phyloP scores from a whole-genome alignment of 208 protist genomes.

The Crithidia acanthocephali region DNA sequence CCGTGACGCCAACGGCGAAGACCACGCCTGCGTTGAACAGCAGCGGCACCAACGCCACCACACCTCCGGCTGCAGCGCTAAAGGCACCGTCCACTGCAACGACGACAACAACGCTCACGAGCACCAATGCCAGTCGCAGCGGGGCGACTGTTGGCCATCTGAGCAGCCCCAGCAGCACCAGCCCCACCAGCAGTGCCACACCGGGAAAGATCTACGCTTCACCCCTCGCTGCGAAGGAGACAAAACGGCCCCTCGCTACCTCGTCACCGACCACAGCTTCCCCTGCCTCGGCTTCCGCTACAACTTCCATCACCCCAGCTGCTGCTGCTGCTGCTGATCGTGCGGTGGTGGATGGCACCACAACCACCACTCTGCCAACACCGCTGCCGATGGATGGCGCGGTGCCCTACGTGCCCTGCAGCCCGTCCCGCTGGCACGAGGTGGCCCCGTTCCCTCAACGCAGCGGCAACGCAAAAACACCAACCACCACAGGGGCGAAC shows the following conservation, averaged over 20 bases:
- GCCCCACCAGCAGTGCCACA: neutral
- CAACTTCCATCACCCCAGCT: neutral
- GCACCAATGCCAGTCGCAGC: no score
- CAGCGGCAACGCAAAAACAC: neutral
- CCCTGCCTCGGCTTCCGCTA: no score
- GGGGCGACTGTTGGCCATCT: neutral
- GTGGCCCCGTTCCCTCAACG: slow-evolving; percentile 20
- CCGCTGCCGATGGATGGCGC: slow-evolving; percentile 21
- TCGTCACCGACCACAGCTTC: no score
- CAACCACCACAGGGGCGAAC: neutral
- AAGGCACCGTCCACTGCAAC: neutral
- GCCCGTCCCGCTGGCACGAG: slow-evolving; percentile 28
- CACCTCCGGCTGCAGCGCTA: neutral
- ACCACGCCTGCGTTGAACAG: no score
- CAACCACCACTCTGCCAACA: neutral
- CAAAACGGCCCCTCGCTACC: neutral
- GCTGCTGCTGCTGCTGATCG: neutral
- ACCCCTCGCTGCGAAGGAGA: neutral
- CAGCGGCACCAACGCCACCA: neutral
- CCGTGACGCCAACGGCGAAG: neutral
- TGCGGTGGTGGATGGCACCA: neutral
- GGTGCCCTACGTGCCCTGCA: slow-evolving; percentile 23
- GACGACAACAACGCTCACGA: no score
- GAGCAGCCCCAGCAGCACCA: neutral
- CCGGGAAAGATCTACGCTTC: neutral